Conservation (phyloP, 2,329 filamentous ascomycete genomes). For the Diaporthe sp. region DNA sequence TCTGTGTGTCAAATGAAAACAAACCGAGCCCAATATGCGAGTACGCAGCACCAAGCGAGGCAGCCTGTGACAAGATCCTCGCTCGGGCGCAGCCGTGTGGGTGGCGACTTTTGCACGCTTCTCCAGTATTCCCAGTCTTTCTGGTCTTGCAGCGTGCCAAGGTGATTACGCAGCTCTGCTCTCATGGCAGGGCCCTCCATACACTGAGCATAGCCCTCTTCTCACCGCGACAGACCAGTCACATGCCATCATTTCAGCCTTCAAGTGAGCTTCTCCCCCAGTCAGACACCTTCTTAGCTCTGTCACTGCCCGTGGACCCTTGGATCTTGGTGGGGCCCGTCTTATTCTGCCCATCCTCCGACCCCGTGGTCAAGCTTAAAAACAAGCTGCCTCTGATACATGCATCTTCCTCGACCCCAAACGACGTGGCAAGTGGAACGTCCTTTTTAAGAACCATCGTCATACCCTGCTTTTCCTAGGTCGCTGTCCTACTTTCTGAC, state of each 20-base stretch:
- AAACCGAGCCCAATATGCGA: background rate
- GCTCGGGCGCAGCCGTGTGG: constrained; percentile 30
- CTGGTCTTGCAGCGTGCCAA: constrained; percentile 4
- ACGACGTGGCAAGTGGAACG: constrained; percentile 30
- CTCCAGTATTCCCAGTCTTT: constrained; percentile 7
- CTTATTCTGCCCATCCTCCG: constrained; percentile 14
- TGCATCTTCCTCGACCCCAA: constrained; percentile 26
- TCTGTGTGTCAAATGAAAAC: background rate
- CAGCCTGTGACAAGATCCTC: constrained; percentile 14
- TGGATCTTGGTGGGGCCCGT: constrained; percentile 13
- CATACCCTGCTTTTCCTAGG: background rate
- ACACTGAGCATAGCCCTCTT: constrained; percentile 27
- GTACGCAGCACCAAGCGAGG: constrained; percentile 23
- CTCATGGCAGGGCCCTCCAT: background rate
- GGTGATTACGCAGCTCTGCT: constrained; percentile 26
- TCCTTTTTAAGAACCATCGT: constrained; percentile 10
- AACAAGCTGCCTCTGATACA: constrained; percentile 27
- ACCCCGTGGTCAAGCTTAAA: constrained; percentile 29
- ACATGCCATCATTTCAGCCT: constrained; percentile 29
- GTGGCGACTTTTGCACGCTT: constrained; percentile 21
- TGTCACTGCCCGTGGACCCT: background rate
- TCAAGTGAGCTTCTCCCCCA: constrained; percentile 8
- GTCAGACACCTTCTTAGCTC: background rate
- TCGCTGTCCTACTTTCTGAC: background rate
- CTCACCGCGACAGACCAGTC: constrained; percentile 6